Percentiles rank a stretch among this genome's conserved stretches.
Evolutionary conservation across 306 rosid genomes (phyloP).

Genomic region (Trifolium fragiferum): DNA sequence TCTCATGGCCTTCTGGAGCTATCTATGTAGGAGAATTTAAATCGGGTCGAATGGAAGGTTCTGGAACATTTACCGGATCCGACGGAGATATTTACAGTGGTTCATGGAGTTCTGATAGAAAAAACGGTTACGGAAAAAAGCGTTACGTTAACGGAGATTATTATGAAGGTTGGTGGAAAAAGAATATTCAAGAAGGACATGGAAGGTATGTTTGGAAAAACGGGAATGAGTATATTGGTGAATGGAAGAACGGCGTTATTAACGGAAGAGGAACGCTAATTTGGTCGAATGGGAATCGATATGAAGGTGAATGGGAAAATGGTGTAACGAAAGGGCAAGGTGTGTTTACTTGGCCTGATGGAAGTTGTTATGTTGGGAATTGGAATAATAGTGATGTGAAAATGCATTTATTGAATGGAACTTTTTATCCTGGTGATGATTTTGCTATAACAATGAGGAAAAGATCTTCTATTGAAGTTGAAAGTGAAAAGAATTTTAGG

Average conservation of each 20-base stretch:
- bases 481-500: constrained; percentile 60
- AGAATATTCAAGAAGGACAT: constrained; percentile 78
- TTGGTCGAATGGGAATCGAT: constrained; percentile 87
- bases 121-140: constrained; percentile 78
- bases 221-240: constrained; percentile 85
- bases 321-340: constrained; percentile 86
- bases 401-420: constrained; percentile 62
- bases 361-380: constrained; percentile 72
- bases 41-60: constrained; percentile 92
- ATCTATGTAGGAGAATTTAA: constrained; percentile 92
- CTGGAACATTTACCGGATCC: constrained; percentile 81
- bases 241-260: constrained; percentile 85
- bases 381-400: constrained; percentile 77
- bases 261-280: constrained; percentile 70
- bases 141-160: constrained; percentile 82
- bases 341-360: constrained; percentile 80
- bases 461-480: constrained; percentile 60
- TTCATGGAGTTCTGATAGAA: constrained; percentile 74
- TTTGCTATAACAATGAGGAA: constrained; percentile 64
- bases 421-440: constrained; percentile 65
- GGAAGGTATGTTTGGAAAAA: constrained; percentile 90
- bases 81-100: constrained; percentile 84
- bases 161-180: constrained; percentile 82
- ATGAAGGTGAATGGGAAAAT: constrained; percentile 89
- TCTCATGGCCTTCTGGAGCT: constrained; percentile 97